These are phyloP conservation scores for Tetracladium maxilliforme DNA, from an alignment of 2,329 filamentous ascomycete genomes.

Conservation along the genomic window DNA sequence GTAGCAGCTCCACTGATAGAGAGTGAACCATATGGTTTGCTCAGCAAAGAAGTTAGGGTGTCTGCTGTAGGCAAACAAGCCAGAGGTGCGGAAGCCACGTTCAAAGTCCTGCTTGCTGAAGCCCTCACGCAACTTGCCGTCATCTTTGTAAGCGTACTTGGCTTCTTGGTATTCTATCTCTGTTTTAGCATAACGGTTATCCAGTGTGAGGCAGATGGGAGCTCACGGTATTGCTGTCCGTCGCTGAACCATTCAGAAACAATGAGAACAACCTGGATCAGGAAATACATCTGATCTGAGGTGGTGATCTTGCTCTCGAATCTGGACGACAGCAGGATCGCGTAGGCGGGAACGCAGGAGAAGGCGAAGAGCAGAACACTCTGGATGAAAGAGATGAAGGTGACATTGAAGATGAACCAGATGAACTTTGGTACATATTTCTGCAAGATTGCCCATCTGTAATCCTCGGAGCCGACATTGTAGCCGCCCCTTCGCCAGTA, in stretches of 20 bases:
- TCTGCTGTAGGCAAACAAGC: constrained; percentile 75
- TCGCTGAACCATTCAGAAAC: constrained; percentile 71
- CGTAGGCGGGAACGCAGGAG: constrained; percentile 69
- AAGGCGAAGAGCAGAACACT: constrained; percentile 69
- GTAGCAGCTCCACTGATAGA: constrained; percentile 82
- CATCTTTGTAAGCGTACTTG: constrained; percentile 61
- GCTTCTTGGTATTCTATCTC: constrained; percentile 59
- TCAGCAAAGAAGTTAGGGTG: constrained; percentile 95
- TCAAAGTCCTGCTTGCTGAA: constrained; percentile 67
- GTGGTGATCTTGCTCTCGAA: constrained; percentile 32
- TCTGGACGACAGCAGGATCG: constrained; percentile 59
- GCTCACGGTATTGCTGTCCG: constrained; percentile 76
- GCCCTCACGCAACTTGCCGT: constrained; percentile 51
- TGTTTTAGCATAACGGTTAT: not conserved
- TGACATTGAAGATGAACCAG: constrained; percentile 75
- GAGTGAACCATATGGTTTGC: constrained; percentile 73
- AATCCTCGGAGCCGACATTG: constrained; percentile 78
- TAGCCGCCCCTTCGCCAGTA: constrained; percentile 96
- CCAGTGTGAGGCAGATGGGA: constrained; percentile 1
- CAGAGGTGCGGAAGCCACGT: constrained; percentile 73
- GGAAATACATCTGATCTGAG: constrained; percentile 42
- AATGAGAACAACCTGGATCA: constrained; percentile 38
- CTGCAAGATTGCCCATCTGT: constrained; percentile 72
- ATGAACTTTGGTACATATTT: constrained; percentile 37
- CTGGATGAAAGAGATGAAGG: constrained; percentile 81